phyloP scores from a whole-genome alignment of 2,329 filamentous ascomycete genomes.

The Clarireedia sp. region DNA sequence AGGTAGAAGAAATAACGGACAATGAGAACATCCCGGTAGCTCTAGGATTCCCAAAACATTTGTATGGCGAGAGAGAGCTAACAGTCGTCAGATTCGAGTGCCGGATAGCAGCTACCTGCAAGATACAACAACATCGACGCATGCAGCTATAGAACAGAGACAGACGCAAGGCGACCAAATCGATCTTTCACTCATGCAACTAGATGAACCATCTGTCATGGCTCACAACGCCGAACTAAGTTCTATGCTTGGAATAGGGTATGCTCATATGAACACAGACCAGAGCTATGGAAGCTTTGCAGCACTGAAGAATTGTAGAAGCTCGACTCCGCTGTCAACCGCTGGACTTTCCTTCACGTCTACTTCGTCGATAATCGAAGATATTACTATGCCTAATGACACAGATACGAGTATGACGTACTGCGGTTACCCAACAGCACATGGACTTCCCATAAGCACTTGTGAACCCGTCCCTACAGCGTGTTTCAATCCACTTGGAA shows the following conservation, averaged over 20 bases:
- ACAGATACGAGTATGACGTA: constrained; percentile 13
- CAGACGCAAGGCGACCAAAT: constrained; percentile 8
- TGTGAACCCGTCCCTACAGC: background rate
- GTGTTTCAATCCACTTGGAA: too few relatives aligned
- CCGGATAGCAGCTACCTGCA: constrained; percentile 19
- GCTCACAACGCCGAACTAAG: constrained; percentile 11
- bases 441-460: background rate
- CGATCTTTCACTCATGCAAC: constrained; percentile 9
- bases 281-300: constrained; percentile 19
- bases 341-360: constrained; percentile 8
- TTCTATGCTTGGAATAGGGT: constrained; percentile 19
- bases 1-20: constrained; percentile 18
- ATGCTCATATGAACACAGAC: constrained; percentile 15
- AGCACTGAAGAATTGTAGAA: constrained; percentile 14
- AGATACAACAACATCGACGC: constrained; percentile 11
- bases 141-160: constrained; percentile 10
- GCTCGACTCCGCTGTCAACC: constrained; percentile 9
- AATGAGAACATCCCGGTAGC: constrained; percentile 21
- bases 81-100: constrained; percentile 16
- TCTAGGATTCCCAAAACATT: background rate
- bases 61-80: background rate
- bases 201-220: background rate
- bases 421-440: constrained; percentile 11
- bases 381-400: constrained; percentile 9
- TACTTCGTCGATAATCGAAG: constrained; percentile 3